phyloP scores from a whole-genome alignment of 331 rosid species.

The Saraca asoca region DNA sequence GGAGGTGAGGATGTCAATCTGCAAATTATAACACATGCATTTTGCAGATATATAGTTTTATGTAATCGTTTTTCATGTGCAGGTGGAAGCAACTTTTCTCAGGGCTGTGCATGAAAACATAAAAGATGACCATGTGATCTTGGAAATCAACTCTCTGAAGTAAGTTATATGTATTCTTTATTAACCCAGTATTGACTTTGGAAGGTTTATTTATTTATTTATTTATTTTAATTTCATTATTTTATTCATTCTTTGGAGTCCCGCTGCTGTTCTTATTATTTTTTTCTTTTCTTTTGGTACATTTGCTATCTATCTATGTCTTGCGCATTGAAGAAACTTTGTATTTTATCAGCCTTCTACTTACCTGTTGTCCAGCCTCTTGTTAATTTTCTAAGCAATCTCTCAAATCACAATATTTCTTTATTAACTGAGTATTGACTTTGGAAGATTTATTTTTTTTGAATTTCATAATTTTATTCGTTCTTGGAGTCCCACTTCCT shows the following conservation, averaged over 20 bases:
- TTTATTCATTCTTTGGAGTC: no score
- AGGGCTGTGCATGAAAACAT: conserved; percentile 93
- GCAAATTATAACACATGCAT: conserved; percentile 26
- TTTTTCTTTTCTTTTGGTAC: conserved; percentile 4
- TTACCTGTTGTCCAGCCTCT: neutral
- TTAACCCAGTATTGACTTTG: conserved; percentile 20
- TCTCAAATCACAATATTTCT: conserved; percentile 6
- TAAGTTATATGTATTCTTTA: conserved; percentile 42
- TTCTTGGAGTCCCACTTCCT: no score
- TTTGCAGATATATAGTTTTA: conserved; percentile 23
- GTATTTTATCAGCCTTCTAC: neutral
- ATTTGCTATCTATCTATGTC: neutral
- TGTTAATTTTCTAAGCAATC: neutral
- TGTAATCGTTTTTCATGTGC: conserved; percentile 37
- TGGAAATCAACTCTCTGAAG: conserved; percentile 88
- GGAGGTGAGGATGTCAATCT: conserved; percentile 56
- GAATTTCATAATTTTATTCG: no score
- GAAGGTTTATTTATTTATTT: neutral
- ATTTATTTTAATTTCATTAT: no score
- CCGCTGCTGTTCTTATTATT: no score
- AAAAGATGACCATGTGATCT: conserved; percentile 61
- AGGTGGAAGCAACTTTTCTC: conserved; percentile 95
- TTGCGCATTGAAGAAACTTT: neutral
- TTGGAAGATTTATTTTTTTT: neutral
- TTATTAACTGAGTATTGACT: conserved; percentile 25